A percentile compares a stretch with the other conserved stretches of the same genome.
Evolutionary conservation across 2,329 filamentous ascomycete species (phyloP).

Genomic region (Trichoderma oligosporum): DNA sequence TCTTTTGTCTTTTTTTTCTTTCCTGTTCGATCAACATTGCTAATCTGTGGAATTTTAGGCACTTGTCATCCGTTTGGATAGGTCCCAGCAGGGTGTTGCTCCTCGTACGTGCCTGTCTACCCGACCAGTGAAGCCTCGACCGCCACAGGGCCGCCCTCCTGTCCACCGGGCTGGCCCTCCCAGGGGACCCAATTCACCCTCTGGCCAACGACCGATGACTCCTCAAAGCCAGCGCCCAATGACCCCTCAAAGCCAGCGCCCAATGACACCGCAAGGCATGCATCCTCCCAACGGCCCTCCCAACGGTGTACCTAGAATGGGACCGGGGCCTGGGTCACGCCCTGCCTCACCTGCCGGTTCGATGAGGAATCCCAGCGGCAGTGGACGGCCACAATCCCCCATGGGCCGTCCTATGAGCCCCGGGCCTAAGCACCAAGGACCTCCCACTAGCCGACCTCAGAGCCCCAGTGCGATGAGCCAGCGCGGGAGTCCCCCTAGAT

Average conservation of each 20-base stretch:
- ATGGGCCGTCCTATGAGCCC: constrained; percentile 40
- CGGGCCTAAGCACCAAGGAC: constrained; percentile 36
- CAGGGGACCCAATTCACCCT: constrained; percentile 30
- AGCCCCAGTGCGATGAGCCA: constrained; percentile 42
- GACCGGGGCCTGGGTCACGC: constrained; percentile 32
- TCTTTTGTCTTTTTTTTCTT: constrained; percentile 23
- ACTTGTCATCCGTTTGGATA: constrained; percentile 85
- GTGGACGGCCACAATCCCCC: constrained; percentile 30
- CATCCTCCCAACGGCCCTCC: constrained; percentile 39
- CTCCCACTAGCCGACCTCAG: constrained; percentile 36
- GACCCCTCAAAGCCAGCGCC: constrained; percentile 27
- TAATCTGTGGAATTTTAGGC: constrained; percentile 53
- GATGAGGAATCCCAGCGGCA: constrained; percentile 26
- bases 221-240: constrained; percentile 38
- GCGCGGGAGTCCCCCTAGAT: constrained; percentile 42
- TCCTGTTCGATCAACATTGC: constrained; percentile 15
- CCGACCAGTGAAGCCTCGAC: constrained; percentile 82
- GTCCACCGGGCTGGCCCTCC: constrained; percentile 39
- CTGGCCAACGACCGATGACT: constrained; percentile 38
- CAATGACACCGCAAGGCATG: constrained; percentile 39
- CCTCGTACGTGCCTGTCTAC: constrained; percentile 92
- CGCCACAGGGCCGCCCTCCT: constrained; percentile 51
- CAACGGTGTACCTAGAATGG: constrained; percentile 37
- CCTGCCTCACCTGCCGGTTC: constrained; percentile 43
- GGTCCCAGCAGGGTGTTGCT: constrained; percentile 86